A percentile compares a stretch with the other conserved stretches of the same genome.
phyloP scores from a whole-genome alignment of 148 eudicot genomes.

The Rhododendron ferrugineum region DNA sequence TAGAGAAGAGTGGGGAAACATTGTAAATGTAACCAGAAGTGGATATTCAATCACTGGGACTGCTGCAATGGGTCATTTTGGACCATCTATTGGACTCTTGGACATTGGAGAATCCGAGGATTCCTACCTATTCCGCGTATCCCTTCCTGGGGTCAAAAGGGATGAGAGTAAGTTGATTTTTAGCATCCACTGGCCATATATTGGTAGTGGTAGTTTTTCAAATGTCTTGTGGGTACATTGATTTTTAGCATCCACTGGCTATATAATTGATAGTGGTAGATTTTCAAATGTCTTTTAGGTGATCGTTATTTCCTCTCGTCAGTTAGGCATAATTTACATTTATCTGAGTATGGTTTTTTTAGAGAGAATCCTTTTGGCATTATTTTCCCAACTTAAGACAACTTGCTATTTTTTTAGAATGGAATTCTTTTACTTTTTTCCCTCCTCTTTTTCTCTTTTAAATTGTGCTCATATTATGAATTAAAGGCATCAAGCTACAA shows the following conservation, averaged over 20 bases:
- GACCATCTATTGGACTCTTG: slow-evolving; percentile 62
- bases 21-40: slow-evolving; percentile 34
- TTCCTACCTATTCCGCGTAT: slow-evolving; percentile 76
- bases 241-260: neutral
- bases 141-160: slow-evolving; percentile 95
- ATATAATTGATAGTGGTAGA: neutral
- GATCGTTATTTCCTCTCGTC: neutral
- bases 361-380: neutral
- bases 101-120: slow-evolving; percentile 74
- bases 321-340: neutral
- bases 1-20: slow-evolving; percentile 46
- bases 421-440: neutral
- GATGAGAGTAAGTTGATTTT: slow-evolving; percentile 66
- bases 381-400: neutral
- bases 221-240: slow-evolving; percentile 11
- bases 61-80: slow-evolving; percentile 62
- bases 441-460: neutral
- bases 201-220: neutral
- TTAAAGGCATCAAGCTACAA: neutral
- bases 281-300: neutral
- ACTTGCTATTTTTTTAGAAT: neutral
- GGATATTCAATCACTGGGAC: slow-evolving; percentile 72
- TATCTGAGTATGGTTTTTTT: neutral
- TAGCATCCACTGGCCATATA: neutral
- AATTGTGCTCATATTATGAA: neutral